Evolutionary conservation across 331 rosid genomes (phyloP), one percentile per base, ranked within the genome.

Genomic region (Dryas integrifolia): DNA sequence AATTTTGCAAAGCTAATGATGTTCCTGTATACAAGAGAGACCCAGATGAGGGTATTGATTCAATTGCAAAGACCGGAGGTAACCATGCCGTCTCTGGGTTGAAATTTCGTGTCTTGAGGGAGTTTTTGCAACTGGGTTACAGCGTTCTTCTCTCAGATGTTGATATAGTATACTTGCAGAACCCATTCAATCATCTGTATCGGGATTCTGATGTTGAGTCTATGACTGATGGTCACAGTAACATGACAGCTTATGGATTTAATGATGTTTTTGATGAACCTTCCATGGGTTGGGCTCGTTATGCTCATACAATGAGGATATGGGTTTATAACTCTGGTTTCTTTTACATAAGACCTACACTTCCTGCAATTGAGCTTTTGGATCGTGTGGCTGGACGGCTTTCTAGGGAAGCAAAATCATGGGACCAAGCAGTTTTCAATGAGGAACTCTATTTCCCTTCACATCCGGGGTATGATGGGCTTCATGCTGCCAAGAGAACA

Each of bases 241-340:
- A 92, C 60, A 56, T 63, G 77, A 92, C 98, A 11, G 98, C 96
- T 26, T 92, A 92, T 69, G 98, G 98, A 35, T 92, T 24, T 67
- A 86, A 92, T 26, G 92, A 92, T 79, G 98, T 89, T 52, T 92
- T 83, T 65, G 98, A 92, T 70, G 98, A 92, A 76, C 96, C 98
- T 63, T 64, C 86, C 3, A 92, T 92, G 98, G 96, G 96, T 72
- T 92, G 98, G 98, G 96, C 96, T 72, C 87, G 95, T 58, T 92
- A 88, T 81, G 98, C 96, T 43, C 96, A 89, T 82, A 92, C 98
- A 13, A 92, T 92, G 98, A 85, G 98, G 82, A 89, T 92, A 73
- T 92, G 98, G 98, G 98, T 88, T 72, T 92, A 83, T 76, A 92
- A 92, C 84, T 92, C 98, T 76, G 98, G 98, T 73, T 92, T 92